These are phyloP conservation scores for Hortiboletus campestris DNA, from an alignment of 768 basidiomycete genomes.

Conservation along the genomic window DNA sequence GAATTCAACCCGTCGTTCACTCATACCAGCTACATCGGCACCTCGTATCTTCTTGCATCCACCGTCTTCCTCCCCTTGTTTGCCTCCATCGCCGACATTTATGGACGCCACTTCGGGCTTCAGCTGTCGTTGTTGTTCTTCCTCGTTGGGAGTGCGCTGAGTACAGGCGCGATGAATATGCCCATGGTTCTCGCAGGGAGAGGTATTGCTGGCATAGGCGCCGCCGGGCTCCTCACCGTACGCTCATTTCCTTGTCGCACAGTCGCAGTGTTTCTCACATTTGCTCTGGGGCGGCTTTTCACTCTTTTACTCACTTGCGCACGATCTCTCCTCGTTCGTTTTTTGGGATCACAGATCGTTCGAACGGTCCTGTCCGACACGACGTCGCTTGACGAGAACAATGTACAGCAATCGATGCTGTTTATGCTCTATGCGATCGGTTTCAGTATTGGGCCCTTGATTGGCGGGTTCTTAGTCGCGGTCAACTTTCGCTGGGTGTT, in stretches of 20 bases:
- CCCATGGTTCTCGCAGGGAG: constrained; percentile 44
- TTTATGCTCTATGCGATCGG: constrained; percentile 45
- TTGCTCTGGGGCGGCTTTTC: neutral
- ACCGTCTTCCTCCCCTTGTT: constrained; percentile 54
- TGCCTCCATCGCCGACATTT: constrained; percentile 48
- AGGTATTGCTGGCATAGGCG: constrained; percentile 50
- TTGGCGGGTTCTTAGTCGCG: constrained; percentile 39
- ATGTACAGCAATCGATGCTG: constrained; percentile 40
- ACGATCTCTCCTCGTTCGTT: neutral
- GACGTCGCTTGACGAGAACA: constrained; percentile 40
- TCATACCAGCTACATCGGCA: constrained; percentile 44
- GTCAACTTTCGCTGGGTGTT: constrained; percentile 53
- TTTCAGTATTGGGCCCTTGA: constrained; percentile 42
- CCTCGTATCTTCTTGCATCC: constrained; percentile 48
- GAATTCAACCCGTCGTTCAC: neutral
- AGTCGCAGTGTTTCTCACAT: neutral
- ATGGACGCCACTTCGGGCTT: constrained; percentile 47
- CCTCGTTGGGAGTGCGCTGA: constrained; percentile 44
- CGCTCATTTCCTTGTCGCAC: neutral
- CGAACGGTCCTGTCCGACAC: constrained; percentile 47
- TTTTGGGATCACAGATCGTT: constrained; percentile 29
- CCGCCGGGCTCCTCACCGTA: constrained; percentile 41
- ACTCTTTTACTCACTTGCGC: neutral
- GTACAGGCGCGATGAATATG: constrained; percentile 48
- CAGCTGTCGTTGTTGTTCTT: constrained; percentile 46